Percentiles rank a stretch among this genome's conserved stretches.
Evolutionary conservation across 805 yeast genomes (phyloP).

Genomic region (Lipomyces sp.): DNA sequence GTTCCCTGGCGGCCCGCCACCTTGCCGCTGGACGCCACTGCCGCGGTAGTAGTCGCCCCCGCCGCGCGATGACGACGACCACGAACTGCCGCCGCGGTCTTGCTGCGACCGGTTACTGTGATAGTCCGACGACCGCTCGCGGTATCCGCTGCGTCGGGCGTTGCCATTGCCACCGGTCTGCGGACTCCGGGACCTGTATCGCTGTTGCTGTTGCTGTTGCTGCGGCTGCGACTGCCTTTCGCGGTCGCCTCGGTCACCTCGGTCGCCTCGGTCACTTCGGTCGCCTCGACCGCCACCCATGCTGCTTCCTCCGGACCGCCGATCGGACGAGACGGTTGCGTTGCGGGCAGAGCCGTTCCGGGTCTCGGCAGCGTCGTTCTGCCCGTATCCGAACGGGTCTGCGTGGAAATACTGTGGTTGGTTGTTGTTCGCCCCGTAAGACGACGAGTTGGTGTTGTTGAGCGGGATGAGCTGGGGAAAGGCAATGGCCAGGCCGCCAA

Average conservation of each 20-base stretch:
- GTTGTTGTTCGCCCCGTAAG: neutral
- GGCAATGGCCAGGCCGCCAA: conserved; percentile 18
- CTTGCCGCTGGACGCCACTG: no score
- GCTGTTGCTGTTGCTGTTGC: no score
- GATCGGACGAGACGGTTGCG: neutral
- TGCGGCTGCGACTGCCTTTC: conserved; percentile 10
- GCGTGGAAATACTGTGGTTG: conserved; percentile 2
- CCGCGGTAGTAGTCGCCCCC: neutral
- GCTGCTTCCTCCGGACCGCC: neutral
- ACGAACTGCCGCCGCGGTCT: neutral
- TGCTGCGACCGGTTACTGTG: no score
- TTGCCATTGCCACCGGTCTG: no score
- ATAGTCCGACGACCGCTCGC: no score
- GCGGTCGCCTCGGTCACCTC: conserved; percentile 12
- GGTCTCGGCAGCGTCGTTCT: neutral
- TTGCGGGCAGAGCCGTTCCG: neutral
- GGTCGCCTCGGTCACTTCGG: conserved; percentile 3
- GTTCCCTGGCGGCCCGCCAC: neutral
- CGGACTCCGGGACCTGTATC: neutral
- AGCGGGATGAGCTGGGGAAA: conserved; percentile 12
- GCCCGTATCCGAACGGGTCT: conserved; percentile 18
- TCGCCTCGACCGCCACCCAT: conserved; percentile 3
- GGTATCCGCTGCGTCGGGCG: no score
- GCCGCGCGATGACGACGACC: neutral
- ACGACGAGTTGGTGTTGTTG: neutral